A percentile compares a stretch with the other conserved stretches of the same genome.
phyloP scores from a whole-genome alignment of 2,329 filamentous ascomycete species.

The Lasiodiplodia gonubiensis region DNA sequence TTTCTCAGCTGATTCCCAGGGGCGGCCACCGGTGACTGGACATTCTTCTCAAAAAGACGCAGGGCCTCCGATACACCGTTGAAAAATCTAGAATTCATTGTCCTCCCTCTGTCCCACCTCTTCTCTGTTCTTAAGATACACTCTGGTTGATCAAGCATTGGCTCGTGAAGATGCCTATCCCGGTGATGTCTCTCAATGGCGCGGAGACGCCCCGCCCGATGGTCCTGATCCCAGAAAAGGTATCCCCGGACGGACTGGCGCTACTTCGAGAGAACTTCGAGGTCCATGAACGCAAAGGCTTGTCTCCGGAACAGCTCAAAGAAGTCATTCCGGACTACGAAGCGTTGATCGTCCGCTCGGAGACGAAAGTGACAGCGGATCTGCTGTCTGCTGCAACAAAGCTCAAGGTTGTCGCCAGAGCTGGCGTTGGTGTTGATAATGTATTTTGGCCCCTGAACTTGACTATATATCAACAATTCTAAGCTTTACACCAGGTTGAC shows the following conservation, averaged over 20 bases:
- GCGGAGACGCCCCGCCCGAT: conserved; percentile 47
- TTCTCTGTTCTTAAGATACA: background rate
- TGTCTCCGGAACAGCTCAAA: conserved; percentile 68
- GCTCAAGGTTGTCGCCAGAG: conserved; percentile 78
- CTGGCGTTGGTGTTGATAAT: conserved; percentile 67
- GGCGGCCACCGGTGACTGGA: conserved; percentile 7
- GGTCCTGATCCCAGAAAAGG: conserved; percentile 78
- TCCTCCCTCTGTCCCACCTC: background rate
- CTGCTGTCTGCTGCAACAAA: conserved; percentile 70
- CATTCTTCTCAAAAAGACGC: background rate
- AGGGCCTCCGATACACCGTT: conserved; percentile 7
- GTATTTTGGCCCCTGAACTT: conserved; percentile 1
- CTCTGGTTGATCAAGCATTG: background rate
- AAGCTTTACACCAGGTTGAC: conserved; percentile 73
- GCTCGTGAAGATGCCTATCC: conserved; percentile 39
- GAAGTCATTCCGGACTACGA: conserved; percentile 73
- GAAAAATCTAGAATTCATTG: background rate
- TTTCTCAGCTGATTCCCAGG: conserved; percentile 37
- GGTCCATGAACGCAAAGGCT: conserved; percentile 69
- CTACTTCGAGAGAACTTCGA: conserved; percentile 70
- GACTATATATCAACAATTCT: background rate
- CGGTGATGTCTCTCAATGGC: conserved; percentile 32
- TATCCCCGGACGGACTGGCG: conserved; percentile 77
- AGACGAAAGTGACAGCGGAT: conserved; percentile 76
- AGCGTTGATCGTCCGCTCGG: conserved; percentile 78